Percentiles rank a stretch among this genome's conserved stretches.
Conservation (phyloP, 2,329 filamentous ascomycete species). For the Cylindrodendrum hubeiense region DNA sequence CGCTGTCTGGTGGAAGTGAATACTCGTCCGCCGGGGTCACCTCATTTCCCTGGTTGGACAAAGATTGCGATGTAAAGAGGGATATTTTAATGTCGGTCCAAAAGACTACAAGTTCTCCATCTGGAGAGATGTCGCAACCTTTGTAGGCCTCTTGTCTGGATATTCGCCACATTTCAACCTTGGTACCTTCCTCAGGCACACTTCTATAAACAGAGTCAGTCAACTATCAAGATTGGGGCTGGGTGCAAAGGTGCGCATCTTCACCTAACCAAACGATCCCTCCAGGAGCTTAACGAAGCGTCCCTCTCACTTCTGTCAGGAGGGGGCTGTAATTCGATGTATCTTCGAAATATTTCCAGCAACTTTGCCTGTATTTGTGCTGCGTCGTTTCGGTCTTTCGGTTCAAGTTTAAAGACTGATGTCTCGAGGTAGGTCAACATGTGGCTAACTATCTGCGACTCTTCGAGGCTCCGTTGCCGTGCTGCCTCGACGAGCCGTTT, state of each 20-base stretch:
- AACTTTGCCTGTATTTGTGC: background rate
- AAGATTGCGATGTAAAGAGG: background rate
- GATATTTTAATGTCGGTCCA: slow-evolving; percentile 2
- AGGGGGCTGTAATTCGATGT: background rate
- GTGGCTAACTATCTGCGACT: background rate
- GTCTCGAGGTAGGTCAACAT: slow-evolving; percentile 7
- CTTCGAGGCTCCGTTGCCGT: background rate
- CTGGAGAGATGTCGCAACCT: background rate
- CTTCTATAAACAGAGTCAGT: background rate
- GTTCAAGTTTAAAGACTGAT: background rate
- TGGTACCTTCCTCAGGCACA: no score
- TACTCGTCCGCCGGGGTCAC: background rate
- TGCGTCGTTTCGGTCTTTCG: background rate
- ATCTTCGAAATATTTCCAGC: background rate
- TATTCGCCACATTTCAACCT: background rate
- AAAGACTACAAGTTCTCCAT: background rate
- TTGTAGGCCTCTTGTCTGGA: background rate
- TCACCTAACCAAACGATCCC: background rate
- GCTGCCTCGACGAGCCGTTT: background rate
- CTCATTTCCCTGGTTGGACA: background rate
- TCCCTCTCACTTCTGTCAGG: background rate
- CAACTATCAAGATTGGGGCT: background rate
- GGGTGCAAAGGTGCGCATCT: background rate
- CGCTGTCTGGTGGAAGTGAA: background rate
- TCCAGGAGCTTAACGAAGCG: background rate